A percentile compares a stretch with the other conserved stretches of the same genome.
These are phyloP conservation scores for Magnusiomyces tetraspermus DNA, from an alignment of 1,139 yeast species.

Conservation along the genomic window DNA sequence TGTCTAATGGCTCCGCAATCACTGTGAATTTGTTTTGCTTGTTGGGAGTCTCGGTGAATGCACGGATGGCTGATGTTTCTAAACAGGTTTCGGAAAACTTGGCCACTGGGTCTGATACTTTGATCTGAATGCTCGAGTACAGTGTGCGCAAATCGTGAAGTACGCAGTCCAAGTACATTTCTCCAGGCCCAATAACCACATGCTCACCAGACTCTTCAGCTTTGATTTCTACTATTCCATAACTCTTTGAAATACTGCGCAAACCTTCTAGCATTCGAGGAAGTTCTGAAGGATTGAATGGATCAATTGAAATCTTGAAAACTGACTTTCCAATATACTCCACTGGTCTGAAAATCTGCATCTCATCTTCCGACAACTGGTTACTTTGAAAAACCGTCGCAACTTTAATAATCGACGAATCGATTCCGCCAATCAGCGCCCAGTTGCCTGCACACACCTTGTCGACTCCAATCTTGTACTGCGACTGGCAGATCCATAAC, in stretches of 20 bases:
- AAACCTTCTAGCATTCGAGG: constrained; percentile 65
- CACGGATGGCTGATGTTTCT: constrained; percentile 57
- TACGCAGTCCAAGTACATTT: constrained; percentile 74
- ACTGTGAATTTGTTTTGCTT: constrained; percentile 54
- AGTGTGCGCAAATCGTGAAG: constrained; percentile 64
- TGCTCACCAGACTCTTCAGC: constrained; percentile 91
- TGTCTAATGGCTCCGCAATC: constrained; percentile 67
- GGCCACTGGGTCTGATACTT: constrained; percentile 78
- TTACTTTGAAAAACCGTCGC: constrained; percentile 43
- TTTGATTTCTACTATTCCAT: constrained; percentile 53
- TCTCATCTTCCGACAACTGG: constrained; percentile 17
- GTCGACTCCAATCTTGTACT: constrained; percentile 53
- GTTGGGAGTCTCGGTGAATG: constrained; percentile 50
- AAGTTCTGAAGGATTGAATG: constrained; percentile 66
- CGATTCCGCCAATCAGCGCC: constrained; percentile 54
- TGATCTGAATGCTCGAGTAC: constrained; percentile 58
- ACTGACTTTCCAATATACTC: constrained; percentile 48
- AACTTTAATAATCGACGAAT: constrained; percentile 44
- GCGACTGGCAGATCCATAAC: constrained; percentile 58
- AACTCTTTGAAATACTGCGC: constrained; percentile 51
- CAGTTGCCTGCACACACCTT: constrained; percentile 55
- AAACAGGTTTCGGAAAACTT: constrained; percentile 70
- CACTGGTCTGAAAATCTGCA: constrained; percentile 36
- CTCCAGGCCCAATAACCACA: constrained; percentile 75
- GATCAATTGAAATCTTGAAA: constrained; percentile 76